Evolutionary conservation across 257 asterid species (phyloP).

Genomic region (Haberlea rhodopensis): DNA sequence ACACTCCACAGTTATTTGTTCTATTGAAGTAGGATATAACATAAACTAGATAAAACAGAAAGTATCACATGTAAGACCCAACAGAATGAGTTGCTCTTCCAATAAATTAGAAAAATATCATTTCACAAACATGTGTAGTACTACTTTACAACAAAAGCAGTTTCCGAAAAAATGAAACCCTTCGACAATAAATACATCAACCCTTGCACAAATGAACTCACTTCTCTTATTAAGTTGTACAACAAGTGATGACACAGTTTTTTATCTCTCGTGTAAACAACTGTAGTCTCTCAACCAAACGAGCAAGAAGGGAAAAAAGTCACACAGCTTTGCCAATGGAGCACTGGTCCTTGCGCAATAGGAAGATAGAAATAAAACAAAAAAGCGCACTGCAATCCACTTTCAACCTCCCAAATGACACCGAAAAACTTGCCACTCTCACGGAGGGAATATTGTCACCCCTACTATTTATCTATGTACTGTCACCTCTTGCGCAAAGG

Average conservation of each 20-base stretch:
- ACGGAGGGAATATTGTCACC: background rate
- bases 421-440: slow-evolving; percentile 17
- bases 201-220: slow-evolving; percentile 7
- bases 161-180: slow-evolving; percentile 18
- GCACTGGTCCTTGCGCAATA: background rate
- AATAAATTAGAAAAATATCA: background rate
- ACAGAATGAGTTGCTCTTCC: background rate
- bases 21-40: background rate
- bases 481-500: slow-evolving; percentile 51
- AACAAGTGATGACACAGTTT: background rate
- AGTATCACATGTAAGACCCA: background rate
- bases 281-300: slow-evolving; percentile 10
- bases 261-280: background rate
- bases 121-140: background rate
- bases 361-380: background rate
- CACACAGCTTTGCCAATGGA: background rate
- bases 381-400: background rate
- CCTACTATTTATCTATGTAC: background rate
- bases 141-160: slow-evolving; percentile 23
- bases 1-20: background rate
- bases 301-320: slow-evolving; percentile 2
- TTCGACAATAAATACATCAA: slow-evolving; percentile 14
- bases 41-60: background rate
- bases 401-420: slow-evolving; percentile 16
- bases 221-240: slow-evolving; percentile 14